Evolutionary conservation across 345 rosid species (phyloP).

Genomic region (Lenwebbia sp.): DNA sequence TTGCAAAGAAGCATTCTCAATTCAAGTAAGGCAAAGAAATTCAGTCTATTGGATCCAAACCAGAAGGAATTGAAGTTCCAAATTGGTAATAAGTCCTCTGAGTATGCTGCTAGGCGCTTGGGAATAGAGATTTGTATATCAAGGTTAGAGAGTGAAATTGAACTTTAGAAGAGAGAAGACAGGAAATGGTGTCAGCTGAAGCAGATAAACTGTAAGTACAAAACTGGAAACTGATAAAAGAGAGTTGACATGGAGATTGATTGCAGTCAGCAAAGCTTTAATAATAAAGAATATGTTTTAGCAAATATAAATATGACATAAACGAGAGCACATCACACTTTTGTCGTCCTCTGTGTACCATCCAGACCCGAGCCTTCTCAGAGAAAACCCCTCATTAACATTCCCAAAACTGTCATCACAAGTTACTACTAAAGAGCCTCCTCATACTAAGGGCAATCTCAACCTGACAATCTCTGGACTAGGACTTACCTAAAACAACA

Average conservation of each 20-base stretch:
- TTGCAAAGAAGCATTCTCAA: background rate
- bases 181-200: background rate
- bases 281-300: background rate
- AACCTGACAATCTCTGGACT: background rate
- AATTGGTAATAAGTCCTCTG: background rate
- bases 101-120: background rate
- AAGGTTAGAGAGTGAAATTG: background rate
- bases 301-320: slow-evolving; percentile 2
- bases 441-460: background rate
- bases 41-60: background rate
- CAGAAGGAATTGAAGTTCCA: background rate
- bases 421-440: background rate
- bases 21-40: background rate
- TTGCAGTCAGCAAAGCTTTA: background rate
- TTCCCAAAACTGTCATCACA: slow-evolving; percentile 14
- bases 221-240: background rate
- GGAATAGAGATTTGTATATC: background rate
- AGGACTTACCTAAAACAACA: background rate
- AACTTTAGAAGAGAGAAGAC: background rate
- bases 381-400: background rate
- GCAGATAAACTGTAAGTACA: background rate
- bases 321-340: background rate
- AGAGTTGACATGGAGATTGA: background rate
- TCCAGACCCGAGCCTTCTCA: slow-evolving; percentile 1
- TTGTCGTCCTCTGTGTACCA: slow-evolving; percentile 2